Evolutionary conservation across 345 rosid genomes (phyloP).

Genomic region (Schrenkiella parvula): DNA sequence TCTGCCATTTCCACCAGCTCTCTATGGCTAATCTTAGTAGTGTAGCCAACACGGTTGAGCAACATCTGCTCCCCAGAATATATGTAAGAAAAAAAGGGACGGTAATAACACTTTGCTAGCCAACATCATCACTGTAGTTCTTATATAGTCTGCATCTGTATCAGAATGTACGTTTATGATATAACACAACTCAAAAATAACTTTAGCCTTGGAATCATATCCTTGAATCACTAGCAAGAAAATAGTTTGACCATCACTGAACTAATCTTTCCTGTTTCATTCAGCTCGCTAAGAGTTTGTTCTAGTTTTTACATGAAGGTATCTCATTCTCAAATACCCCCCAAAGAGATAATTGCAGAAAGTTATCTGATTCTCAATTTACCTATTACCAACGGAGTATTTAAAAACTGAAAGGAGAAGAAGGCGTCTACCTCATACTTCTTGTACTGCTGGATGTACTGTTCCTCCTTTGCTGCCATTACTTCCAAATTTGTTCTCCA

Average conservation of each 20-base stretch:
- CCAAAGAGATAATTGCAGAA: not conserved
- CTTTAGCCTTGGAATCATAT: not conserved
- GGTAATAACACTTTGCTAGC: not conserved
- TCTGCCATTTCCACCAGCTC: constrained; percentile 84
- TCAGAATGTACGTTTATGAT: not conserved
- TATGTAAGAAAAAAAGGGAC: not conserved
- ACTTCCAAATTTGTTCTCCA: constrained; percentile 49
- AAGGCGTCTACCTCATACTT: constrained; percentile 63
- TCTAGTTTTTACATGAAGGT: not conserved
- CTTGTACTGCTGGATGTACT: constrained; percentile 74
- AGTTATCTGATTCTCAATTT: not conserved
- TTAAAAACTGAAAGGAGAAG: constrained; percentile 9
- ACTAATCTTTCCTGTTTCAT: not conserved
- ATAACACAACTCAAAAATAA: not conserved
- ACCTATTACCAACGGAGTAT: not conserved
- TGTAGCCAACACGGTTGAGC: constrained; percentile 87
- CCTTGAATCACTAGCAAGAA: not conserved
- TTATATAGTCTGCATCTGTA: not conserved
- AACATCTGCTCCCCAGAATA: constrained; percentile 46
- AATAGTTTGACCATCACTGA: not conserved
- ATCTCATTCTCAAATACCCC: not conserved
- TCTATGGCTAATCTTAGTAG: constrained; percentile 82
- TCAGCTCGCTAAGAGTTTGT: not conserved
- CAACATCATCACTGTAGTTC: constrained; percentile 2
- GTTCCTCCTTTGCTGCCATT: constrained; percentile 93